Evolutionary conservation across 768 basidiomycete genomes (phyloP), one percentile per base, ranked within the genome.

Genomic region (Termitomyces sp.): DNA sequence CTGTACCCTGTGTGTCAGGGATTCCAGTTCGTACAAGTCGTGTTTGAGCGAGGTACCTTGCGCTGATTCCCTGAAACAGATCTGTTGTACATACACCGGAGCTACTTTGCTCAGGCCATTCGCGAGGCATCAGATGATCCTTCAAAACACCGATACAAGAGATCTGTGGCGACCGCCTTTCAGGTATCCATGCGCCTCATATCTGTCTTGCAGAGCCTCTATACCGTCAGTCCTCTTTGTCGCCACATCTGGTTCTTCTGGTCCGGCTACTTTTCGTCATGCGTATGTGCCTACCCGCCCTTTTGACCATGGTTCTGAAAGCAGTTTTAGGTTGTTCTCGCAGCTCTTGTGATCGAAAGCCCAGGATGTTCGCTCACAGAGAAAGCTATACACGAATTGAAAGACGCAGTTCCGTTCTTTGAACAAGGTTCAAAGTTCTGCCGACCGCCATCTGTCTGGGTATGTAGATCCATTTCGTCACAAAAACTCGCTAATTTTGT

Each of bases 161-260:
- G 74, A 4, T 83, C 82, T 5, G 81, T 83, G 20, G 61, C 79
- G 50, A 74, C 80, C 14, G 70, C 76, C 20, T 79, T 78, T 70
- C 73, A 77, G 55, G 76, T 80, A 59, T 79, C 82, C 2, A 74
- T 75, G 51, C 66, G 75, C 40, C 62, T 82, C n/a, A 76, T 82
- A 48, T 70, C 74, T 11, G 73, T 75, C 53, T 67, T 83, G 53
- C 68, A 69, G 52, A 71, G 71, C 12, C 59, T 84, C 36, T 79
- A 76, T 55, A 59, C 59, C 7, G 67, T 73, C 29, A 76, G 80
- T 66, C 76, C 76, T 11, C 64, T 72, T 3, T 68, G 74, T 7
- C 67, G 74, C 31, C 65, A 70, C 43, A 68, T 72, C 9, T 83
- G 83, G 81, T 81, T 76, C 65, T 83, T 83, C 68, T 84, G 83